A percentile compares a stretch with the other conserved stretches of the same genome.
Evolutionary conservation across 768 basidiomycete genomes (phyloP).

Genomic region (Hygrocybe coccinea): DNA sequence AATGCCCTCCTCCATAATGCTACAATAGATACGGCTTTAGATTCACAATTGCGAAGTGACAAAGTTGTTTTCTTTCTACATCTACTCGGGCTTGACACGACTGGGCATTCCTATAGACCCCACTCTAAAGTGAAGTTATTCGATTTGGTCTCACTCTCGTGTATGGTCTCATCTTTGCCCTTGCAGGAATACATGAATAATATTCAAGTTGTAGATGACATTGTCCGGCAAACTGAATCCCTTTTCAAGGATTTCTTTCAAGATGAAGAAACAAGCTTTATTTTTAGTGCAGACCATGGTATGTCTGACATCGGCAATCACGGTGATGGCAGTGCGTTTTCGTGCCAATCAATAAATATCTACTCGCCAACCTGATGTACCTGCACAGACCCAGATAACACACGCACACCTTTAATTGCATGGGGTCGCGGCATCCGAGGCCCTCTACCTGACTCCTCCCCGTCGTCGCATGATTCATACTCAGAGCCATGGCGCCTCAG

Average conservation of each 20-base stretch:
- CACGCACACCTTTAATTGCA: conserved; percentile 74
- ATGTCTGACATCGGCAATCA: conserved; percentile 89
- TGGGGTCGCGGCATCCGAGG: conserved; percentile 79
- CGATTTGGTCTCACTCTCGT: not conserved
- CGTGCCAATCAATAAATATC: too few species aligned
- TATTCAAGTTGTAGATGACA: conserved; percentile 70
- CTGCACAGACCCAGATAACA: conserved; percentile 73
- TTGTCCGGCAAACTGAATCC: conserved; percentile 62
- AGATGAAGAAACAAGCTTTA: conserved; percentile 64
- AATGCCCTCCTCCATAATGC: conserved; percentile 58
- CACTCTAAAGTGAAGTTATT: conserved; percentile 56
- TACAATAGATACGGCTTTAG: conserved; percentile 44
- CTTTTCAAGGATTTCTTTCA: conserved; percentile 60
- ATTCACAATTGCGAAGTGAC: conserved; percentile 48
- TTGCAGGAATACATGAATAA: conserved; percentile 80
- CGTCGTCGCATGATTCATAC: conserved; percentile 68
- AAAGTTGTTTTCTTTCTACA: conserved; percentile 80
- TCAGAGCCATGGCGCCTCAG: conserved; percentile 59
- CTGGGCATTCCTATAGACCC: conserved; percentile 81
- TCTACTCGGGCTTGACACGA: conserved; percentile 79
- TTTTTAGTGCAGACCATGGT: conserved; percentile 88
- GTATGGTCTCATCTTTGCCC: not conserved
- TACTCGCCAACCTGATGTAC: conserved; percentile 7
- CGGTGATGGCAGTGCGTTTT: conserved; percentile 66
- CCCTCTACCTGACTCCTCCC: conserved; percentile 51